phyloP scores from a whole-genome alignment of 139 green algal genomes.

The Protoeuglena noctilucae region DNA sequence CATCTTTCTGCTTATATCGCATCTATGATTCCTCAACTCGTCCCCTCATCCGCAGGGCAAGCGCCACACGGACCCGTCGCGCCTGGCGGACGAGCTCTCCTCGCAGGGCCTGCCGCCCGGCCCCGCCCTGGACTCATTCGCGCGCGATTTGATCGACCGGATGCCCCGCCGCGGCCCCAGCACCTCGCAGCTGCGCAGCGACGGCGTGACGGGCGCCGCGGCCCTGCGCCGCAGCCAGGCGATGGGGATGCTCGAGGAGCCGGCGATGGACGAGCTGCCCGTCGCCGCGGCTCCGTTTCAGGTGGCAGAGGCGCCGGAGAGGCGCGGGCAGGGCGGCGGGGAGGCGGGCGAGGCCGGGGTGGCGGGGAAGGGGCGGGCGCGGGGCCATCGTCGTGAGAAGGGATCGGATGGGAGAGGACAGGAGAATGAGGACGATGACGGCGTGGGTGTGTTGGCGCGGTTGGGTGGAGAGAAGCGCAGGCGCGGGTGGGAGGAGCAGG shows the following conservation, averaged over 20 bases:
- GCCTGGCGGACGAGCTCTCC: no score
- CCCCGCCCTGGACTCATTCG: no score
- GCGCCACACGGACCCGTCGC: no score
- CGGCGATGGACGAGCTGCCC: background rate
- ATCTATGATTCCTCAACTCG: no score
- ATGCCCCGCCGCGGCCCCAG: background rate
- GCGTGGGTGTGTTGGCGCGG: background rate
- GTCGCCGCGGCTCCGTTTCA: background rate
- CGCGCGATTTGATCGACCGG: no score
- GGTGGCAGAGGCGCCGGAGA: slow-evolving; percentile 2
- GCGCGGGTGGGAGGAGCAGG: slow-evolving; percentile 52
- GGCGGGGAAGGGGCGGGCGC: background rate
- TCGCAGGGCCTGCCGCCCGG: no score
- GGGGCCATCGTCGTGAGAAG: background rate
- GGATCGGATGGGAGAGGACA: background rate
- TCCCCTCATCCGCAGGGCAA: no score
- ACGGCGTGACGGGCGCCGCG: no score
- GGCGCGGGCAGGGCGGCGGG: background rate
- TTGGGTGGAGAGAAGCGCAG: slow-evolving; percentile 11
- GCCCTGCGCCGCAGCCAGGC: no score
- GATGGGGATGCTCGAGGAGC: background rate
- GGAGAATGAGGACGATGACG: slow-evolving; percentile 17
- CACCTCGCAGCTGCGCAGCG: background rate
- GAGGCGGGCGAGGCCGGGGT: background rate
- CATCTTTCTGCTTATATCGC: no score